Base-by-base conservation (phyloP, 139 green algal genomes). In the Pseudopediastrum boryanum region DNA sequence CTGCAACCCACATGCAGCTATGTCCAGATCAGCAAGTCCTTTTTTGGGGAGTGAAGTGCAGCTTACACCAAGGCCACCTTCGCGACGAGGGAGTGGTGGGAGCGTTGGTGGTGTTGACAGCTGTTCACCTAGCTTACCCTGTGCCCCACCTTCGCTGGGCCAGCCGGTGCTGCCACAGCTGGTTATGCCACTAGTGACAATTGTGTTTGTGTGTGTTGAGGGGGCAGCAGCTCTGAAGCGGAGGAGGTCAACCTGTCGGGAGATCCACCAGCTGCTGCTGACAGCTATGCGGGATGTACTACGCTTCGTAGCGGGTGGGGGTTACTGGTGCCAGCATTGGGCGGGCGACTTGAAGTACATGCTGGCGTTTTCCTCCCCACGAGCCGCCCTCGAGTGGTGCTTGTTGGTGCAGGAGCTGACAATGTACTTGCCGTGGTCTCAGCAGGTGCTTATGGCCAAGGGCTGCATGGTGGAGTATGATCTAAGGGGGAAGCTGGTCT, bases 291-390 rank as follows among this genome's bases (percentile, higher is more conserved):
- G 59, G 59, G 16, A 68, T 27, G 59, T n/a, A 21, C 59, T 68
- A 21, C 48, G 48, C 19, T 58, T 16, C 48, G 19, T 58, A 16
- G 19, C 48, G 16, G 19, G 19, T 58, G 16, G 21, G 19, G 19
- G 16, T 21, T n/a, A 58, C 48, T 58, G 48, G 16, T 58, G 16
- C 46, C 46, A 56, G 13, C 46, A 56, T 16, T 39, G 68, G 71
- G 71, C 67, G 71, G 71, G 71, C 39, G 86, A 91, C 39, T 58
- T 91, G 39, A 89, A 89, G 84, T 88, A 87, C 82, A 89, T 90
- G 83, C 63, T 87, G 13, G 80, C 81, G 0, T 88, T 88, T 63
- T 36, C n/a, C 39, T 72, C 61, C 16, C 48, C 84, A 7, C 52
- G 78, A 51, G 78, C 80, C 9, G 83, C 83, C 2, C 66, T 88